Evolutionary conservation across 1,284 basidiomycete species (phyloP), one percentile per base, ranked within the genome.

Genomic region (Fomes fomentarius): DNA sequence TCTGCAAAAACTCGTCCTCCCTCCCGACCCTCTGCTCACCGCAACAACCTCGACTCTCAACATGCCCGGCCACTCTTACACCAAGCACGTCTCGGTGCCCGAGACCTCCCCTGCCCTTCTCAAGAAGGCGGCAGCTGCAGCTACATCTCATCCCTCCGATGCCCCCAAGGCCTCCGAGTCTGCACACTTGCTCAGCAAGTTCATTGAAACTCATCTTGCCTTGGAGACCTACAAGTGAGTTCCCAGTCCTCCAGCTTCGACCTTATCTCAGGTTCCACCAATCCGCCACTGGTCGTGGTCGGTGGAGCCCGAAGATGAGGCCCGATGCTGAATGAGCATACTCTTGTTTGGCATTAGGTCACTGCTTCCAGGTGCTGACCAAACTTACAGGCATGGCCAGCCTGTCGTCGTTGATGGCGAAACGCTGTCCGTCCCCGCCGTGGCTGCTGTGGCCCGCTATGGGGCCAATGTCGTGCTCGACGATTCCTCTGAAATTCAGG

Each of bases 371-470:
- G 42, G 51, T 9, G 54, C 45, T 38, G 3, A 26, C 35, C 4
- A 2, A 15, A 26, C 33, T n/a, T 14, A 31, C 50, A 89, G 87
- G 66, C 72, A 76, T 43, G 88, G 89, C 14, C 77, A 78, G 45
- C 69, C 82, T 7, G 78, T 93, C 50, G 65, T 79, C 14, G 74
- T 94, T 47, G 83, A 89, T 57, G 92, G 92, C 4, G 76, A 86
- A 59, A 79, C 71, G 14, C 80, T 94, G 34, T 83, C 91, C 1
- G 82, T 93, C 51, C 80, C 89, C 4, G 87, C 87, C 45, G 83
- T 94, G 12, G 80, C 85, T 15, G 89, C 89, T 14, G 78, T 84
- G 4, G 84, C 91, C 0, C 82, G 90, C 47, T 84, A 85, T 62
- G 68, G 76, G 35, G 80, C 83, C 6, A 63, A 74, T 11, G 80